Percentiles rank a stretch among this genome's conserved stretches.
phyloP scores from a whole-genome alignment of 257 asterid genomes.

The Penstemon newberryi region DNA sequence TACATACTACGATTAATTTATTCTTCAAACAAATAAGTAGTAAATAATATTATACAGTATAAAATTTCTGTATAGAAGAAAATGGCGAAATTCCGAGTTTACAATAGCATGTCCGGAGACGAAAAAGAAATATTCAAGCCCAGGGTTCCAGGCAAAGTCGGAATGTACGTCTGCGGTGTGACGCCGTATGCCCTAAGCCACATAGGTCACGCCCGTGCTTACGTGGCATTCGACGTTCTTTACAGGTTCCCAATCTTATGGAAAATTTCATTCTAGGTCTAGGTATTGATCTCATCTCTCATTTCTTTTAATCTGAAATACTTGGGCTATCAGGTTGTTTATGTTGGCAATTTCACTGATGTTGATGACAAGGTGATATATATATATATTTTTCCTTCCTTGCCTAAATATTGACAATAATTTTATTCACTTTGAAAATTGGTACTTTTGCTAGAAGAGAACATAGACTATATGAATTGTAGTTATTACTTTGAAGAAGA shows the following conservation, averaged over 20 bases:
- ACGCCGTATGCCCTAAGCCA: conserved; percentile 83
- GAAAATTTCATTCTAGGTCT: too few species aligned
- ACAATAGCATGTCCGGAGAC: conserved; percentile 65
- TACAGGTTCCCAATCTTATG: conserved; percentile 47
- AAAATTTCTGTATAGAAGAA: too few species aligned
- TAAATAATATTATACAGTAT: too few species aligned
- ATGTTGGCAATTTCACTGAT: conserved; percentile 91
- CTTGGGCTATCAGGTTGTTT: conserved; percentile 77
- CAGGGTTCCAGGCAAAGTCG: conserved; percentile 56
- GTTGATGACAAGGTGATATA: conserved; percentile 88
- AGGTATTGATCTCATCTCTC: too few species aligned
- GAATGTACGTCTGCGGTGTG: conserved; percentile 84
- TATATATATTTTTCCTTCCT: background rate
- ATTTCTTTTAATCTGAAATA: conserved; percentile 38
- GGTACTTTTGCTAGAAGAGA: background rate
- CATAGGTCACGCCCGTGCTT: conserved; percentile 88
- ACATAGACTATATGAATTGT: background rate
- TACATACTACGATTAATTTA: too few species aligned
- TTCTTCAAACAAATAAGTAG: too few species aligned
- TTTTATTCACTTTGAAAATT: too few species aligned
- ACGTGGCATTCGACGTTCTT: conserved; percentile 80
- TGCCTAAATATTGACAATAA: too few species aligned
- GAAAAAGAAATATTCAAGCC: conserved; percentile 68
- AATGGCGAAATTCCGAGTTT: conserved; percentile 46
- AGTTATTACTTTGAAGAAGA: too few species aligned